A percentile compares a stretch with the other conserved stretches of the same genome.
Evolutionary conservation across 164 flowering plant genomes (phyloP).

Genomic region (Vitis cinerea): DNA sequence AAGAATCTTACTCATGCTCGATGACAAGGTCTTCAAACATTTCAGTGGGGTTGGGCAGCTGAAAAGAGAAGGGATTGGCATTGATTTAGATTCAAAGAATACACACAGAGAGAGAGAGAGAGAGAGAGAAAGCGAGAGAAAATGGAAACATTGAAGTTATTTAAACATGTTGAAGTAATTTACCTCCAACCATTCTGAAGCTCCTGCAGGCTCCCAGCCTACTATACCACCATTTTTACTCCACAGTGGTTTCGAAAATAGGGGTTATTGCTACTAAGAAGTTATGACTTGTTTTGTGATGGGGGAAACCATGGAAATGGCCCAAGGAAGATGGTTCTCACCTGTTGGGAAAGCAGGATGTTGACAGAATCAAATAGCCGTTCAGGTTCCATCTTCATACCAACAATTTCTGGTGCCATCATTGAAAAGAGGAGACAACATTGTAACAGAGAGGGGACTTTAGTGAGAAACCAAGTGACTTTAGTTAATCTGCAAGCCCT

Average conservation of each 20-base stretch:
- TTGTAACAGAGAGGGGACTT: constrained; percentile 13
- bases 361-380: constrained; percentile 44
- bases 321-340: neutral
- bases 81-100: neutral
- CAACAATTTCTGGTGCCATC: constrained; percentile 55
- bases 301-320: no score
- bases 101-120: neutral
- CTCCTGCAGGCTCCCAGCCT: constrained; percentile 43
- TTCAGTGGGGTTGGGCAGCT: constrained; percentile 40
- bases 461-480: neutral
- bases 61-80: neutral
- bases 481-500: neutral
- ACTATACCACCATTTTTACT: constrained; percentile 35
- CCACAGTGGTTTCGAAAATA: no score
- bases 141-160: no score
- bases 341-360: constrained; percentile 52
- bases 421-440: constrained; percentile 46
- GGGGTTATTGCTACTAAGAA: no score
- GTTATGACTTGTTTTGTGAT: no score
- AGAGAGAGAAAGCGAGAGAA: no score
- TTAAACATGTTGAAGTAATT: neutral
- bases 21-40: constrained; percentile 34
- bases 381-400: constrained; percentile 38
- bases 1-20: constrained; percentile 25
- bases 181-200: constrained; percentile 41